Conservation (phyloP, 441 rosid species). For the Arabidopsis hybrid region DNA sequence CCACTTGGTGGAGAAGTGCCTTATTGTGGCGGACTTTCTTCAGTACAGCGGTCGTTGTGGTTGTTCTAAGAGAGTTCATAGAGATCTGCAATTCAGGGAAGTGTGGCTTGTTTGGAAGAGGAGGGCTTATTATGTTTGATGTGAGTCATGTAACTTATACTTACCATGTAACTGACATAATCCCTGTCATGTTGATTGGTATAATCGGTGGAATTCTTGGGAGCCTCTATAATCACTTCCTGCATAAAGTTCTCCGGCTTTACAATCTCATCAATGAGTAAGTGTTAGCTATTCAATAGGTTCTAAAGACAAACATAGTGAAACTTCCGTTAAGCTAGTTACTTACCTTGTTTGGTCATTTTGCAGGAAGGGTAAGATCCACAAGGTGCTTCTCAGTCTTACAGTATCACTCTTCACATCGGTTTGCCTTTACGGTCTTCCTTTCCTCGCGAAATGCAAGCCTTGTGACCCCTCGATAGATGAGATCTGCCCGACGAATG, state of each 20-base stretch:
- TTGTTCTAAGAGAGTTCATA: slow-evolving; percentile 81
- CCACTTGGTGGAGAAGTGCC: slow-evolving; percentile 99
- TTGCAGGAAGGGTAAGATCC: slow-evolving; percentile 81
- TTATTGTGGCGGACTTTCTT: slow-evolving; percentile 94
- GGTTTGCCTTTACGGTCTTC: slow-evolving; percentile 72
- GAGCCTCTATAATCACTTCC: slow-evolving; percentile 79
- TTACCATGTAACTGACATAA: slow-evolving; percentile 66
- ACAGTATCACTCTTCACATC: slow-evolving; percentile 83
- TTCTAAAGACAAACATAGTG: neutral
- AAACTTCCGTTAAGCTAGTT: neutral
- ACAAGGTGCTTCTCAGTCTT: slow-evolving; percentile 76
- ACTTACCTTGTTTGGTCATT: slow-evolving; percentile 28
- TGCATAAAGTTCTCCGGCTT: slow-evolving; percentile 79
- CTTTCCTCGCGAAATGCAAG: slow-evolving; percentile 80
- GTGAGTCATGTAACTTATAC: slow-evolving; percentile 62
- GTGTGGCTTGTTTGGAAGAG: slow-evolving; percentile 90
- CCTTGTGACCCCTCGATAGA: slow-evolving; percentile 59
- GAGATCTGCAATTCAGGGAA: slow-evolving; percentile 80
- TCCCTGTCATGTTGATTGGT: slow-evolving; percentile 76
- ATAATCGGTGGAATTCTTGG: slow-evolving; percentile 87
- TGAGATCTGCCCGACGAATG: slow-evolving; percentile 72
- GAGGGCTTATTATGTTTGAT: slow-evolving; percentile 93
- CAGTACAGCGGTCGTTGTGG: slow-evolving; percentile 85
- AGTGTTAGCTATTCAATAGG: slow-evolving; percentile 42
- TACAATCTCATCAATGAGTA: slow-evolving; percentile 92